Conservation (phyloP, 306 rosid species). For the Gastrolobium bilobum region DNA sequence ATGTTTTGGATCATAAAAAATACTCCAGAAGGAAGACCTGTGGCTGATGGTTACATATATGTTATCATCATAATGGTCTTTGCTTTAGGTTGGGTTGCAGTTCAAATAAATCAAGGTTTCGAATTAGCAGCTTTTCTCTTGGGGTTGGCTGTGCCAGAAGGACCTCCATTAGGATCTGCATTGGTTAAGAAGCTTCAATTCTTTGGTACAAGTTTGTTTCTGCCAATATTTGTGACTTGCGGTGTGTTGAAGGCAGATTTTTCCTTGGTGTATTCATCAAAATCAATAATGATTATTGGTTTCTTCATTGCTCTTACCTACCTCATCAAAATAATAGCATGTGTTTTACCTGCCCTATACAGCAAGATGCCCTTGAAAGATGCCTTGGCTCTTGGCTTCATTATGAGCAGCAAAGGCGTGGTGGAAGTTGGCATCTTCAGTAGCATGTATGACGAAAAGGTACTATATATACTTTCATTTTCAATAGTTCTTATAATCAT, state of each 20-base stretch:
- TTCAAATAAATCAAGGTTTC: constrained; percentile 41
- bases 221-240: constrained; percentile 67
- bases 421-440: constrained; percentile 48
- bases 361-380: constrained; percentile 41
- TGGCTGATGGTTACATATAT: constrained; percentile 47
- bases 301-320: constrained; percentile 1
- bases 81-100: constrained; percentile 41
- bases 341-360: constrained; percentile 14
- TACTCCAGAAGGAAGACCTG: constrained; percentile 64
- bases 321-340: constrained; percentile 38
- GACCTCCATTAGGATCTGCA: constrained; percentile 74
- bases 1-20: constrained; percentile 59
- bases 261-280: not conserved
- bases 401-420: constrained; percentile 62
- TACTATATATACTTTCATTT: not conserved
- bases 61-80: constrained; percentile 47
- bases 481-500: too few species aligned
- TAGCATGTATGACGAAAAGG: constrained; percentile 21
- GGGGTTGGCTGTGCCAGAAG: constrained; percentile 76
- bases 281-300: not conserved
- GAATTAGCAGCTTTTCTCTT: constrained; percentile 61
- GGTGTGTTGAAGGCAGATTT: constrained; percentile 57
- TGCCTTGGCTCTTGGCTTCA: constrained; percentile 54
- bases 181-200: constrained; percentile 57
- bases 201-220: constrained; percentile 48